Evolutionary conservation across 108 stramenopile genomes (phyloP).

Genomic region (Cyclotella atomus): DNA sequence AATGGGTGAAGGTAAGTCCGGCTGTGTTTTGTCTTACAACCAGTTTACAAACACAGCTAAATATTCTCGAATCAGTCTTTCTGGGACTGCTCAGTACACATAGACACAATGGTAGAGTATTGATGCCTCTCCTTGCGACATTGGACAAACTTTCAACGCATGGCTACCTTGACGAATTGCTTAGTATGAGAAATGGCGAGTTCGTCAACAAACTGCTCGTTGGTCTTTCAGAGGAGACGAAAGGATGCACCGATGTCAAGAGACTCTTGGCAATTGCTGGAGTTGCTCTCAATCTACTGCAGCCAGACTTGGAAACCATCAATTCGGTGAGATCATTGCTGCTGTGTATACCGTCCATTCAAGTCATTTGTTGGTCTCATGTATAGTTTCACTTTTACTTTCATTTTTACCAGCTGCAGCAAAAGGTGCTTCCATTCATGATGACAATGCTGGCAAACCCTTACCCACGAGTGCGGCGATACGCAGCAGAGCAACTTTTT

Average conservation of each 20-base stretch:
- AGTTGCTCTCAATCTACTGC: slow-evolving; percentile 66
- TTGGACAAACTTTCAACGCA: slow-evolving; percentile 75
- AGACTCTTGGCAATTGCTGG: slow-evolving; percentile 68
- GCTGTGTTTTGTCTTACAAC: not conserved
- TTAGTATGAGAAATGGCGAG: slow-evolving; percentile 38
- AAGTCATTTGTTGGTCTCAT: not conserved
- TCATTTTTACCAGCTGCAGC: slow-evolving; percentile 18
- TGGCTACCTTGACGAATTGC: slow-evolving; percentile 62
- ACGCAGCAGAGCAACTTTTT: slow-evolving; percentile 90
- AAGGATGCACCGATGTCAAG: slow-evolving; percentile 70
- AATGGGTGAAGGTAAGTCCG: slow-evolving; percentile 48
- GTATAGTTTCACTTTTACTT: slow-evolving; percentile 1
- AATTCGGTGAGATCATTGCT: slow-evolving; percentile 25
- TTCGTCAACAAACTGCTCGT: slow-evolving; percentile 57
- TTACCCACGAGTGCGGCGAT: slow-evolving; percentile 88
- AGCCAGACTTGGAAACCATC: slow-evolving; percentile 40
- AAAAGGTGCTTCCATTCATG: slow-evolving; percentile 61
- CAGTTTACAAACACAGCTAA: not conserved
- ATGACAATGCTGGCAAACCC: slow-evolving; percentile 79
- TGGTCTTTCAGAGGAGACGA: slow-evolving; percentile 57
- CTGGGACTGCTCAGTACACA: slow-evolving; percentile 54
- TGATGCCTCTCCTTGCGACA: slow-evolving; percentile 80
- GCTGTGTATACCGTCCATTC: not conserved
- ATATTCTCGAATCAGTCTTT: slow-evolving; percentile 22
- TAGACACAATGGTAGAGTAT: slow-evolving; percentile 63